These are phyloP conservation scores for Adansonia digitata DNA, from an alignment of 345 rosid genomes.

Conservation along the genomic window DNA sequence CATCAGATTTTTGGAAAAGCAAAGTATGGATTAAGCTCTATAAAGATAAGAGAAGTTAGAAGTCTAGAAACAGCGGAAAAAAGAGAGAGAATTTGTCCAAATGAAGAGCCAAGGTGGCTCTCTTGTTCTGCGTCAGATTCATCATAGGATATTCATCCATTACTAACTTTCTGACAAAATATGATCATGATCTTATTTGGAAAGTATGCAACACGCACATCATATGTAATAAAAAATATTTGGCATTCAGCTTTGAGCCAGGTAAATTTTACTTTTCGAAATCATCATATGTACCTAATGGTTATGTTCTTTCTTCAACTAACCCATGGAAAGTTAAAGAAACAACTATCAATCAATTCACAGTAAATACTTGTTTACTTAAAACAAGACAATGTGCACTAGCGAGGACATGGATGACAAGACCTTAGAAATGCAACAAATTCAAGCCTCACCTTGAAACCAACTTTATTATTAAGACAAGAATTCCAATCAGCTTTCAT, in stretches of 20 bases:
- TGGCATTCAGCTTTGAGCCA: background rate
- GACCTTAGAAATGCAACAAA: conserved; percentile 3
- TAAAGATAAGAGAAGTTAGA: background rate
- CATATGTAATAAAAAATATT: background rate
- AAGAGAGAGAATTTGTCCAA: background rate
- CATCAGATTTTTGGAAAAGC: background rate
- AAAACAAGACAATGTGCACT: background rate
- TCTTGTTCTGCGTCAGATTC: background rate
- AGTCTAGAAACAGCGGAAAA: background rate
- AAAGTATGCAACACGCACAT: background rate
- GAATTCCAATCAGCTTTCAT: conserved; percentile 99
- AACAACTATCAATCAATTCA: background rate
- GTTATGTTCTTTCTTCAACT: background rate
- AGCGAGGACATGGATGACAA: background rate
- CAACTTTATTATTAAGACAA: conserved; percentile 82
- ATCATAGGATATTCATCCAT: background rate
- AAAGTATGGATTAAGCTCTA: background rate
- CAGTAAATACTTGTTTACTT: background rate
- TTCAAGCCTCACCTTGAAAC: conserved; percentile 68
- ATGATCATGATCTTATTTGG: background rate
- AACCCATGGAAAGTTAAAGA: background rate
- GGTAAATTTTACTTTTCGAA: background rate
- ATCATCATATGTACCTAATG: background rate
- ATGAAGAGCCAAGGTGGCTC: background rate
- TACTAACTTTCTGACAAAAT: background rate